Evolutionary conservation across 345 rosid species (phyloP).

Genomic region (Dovyalis caffra): DNA sequence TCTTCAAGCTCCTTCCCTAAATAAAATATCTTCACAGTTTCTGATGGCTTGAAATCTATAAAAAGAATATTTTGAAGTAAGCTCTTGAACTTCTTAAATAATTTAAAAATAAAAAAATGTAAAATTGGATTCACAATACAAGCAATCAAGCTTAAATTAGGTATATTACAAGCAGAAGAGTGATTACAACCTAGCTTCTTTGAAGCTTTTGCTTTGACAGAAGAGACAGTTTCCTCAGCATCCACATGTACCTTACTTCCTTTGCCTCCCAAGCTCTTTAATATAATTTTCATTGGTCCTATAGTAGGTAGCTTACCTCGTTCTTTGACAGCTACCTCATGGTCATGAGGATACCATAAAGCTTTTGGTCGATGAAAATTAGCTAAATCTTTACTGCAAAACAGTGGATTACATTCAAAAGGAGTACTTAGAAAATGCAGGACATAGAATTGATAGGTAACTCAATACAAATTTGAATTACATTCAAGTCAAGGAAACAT

Average conservation of each 20-base stretch:
- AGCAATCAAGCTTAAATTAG: not conserved
- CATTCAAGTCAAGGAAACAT: conserved; percentile 2
- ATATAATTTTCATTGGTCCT: conserved; percentile 80
- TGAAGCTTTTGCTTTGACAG: conserved; percentile 83
- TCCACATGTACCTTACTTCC: conserved; percentile 90
- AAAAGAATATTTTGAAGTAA: conserved; percentile 18
- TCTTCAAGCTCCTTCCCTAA: conserved; percentile 92
- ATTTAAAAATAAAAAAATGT: not conserved
- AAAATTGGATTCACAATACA: not conserved
- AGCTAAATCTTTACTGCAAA: conserved; percentile 84
- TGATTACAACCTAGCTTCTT: conserved; percentile 77
- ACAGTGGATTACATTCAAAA: conserved; percentile 10
- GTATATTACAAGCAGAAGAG: not conserved
- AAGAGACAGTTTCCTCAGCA: conserved; percentile 73
- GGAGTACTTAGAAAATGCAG: not conserved
- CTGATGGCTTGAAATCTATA: conserved; percentile 90
- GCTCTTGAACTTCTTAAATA: conserved; percentile 10
- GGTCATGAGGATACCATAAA: conserved; percentile 92
- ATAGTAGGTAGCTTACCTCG: conserved; percentile 74
- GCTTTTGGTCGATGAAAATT: conserved; percentile 97
- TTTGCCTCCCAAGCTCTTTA: conserved; percentile 98
- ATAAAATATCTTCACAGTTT: conserved; percentile 73
- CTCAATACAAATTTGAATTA: conserved; percentile 4
- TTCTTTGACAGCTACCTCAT: conserved; percentile 85
- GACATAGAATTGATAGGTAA: not conserved